Base-by-base conservation (phyloP, 305 asterid species). In the Ajuga reptans region DNA sequence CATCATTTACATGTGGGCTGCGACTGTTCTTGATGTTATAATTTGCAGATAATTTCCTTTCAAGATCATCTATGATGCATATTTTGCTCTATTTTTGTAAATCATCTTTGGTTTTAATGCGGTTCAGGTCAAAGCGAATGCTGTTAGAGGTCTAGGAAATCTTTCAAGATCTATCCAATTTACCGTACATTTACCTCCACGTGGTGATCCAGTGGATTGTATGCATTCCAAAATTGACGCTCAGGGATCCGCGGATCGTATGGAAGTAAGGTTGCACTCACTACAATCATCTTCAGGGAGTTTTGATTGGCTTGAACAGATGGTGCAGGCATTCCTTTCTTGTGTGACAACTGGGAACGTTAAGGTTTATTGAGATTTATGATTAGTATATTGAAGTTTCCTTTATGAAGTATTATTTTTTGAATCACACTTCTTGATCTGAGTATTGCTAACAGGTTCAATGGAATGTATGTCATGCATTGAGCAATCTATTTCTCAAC, bases 321-420 rank as follows among this genome's bases (percentile, higher is more conserved):
- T 88, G 93, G 96, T 92, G 83, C 96, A 92, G 78, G 82, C 95
- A 74, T 87, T 92, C 81, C 86, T 92, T 81, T 92, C 97, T 62
- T 90, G 98, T 81, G 95, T 88, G 76, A 81, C 95, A 64, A 92
- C 97, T 17, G 98, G 98, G 72, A 92, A 92, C 15, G 97, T 90
- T 24, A 92, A 92, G 98, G 98, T 92, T 78, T 66, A 27, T 54
- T 52, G 64, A 33, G 51, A 55, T 66, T 51, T 66, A 46, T 62
- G 29, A 52, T 46, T 70, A 17, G 14, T 37, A 54, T 72, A 66
- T 36, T 58, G 18, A 55, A 29, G 9, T 37, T 69, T 69, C 34
- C 9, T 49, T 21, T 68, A 67, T 16, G 46, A 69, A 41, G 64
- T 58, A 66, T 59, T 57, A 57, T 74, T 52, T 54, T 14, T 34